Evolutionary conservation across 106 monocot species (phyloP).

Genomic region (Triglochin maritima): DNA sequence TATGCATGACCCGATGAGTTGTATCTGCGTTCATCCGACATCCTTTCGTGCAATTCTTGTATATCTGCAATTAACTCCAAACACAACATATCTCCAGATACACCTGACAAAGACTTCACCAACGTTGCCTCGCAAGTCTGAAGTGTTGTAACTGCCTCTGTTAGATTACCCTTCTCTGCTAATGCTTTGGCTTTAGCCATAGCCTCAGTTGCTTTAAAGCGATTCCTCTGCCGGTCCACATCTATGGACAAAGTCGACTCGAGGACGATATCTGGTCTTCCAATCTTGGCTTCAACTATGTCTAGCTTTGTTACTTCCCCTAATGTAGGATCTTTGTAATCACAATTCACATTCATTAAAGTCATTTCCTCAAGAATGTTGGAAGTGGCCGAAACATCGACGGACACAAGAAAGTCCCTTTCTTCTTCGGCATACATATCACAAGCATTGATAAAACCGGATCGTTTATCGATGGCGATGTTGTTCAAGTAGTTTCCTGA

Average conservation of each 20-base stretch:
- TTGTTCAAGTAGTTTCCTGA: slow-evolving; percentile 59
- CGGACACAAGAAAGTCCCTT: slow-evolving; percentile 61
- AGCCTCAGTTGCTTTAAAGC: slow-evolving; percentile 20
- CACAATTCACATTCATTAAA: slow-evolving; percentile 21
- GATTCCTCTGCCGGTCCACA: slow-evolving; percentile 31
- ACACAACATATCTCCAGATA: slow-evolving; percentile 52
- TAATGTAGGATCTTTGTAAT: slow-evolving; percentile 22
- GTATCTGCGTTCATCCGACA: slow-evolving; percentile 59
- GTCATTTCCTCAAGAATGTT: not conserved
- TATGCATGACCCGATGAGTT: slow-evolving; percentile 81
- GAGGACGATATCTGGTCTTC: slow-evolving; percentile 7
- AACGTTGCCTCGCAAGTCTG: slow-evolving; percentile 13
- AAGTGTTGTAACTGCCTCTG: slow-evolving; percentile 21
- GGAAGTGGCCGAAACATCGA: slow-evolving; percentile 9
- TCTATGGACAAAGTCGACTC: slow-evolving; percentile 11
- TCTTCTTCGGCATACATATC: slow-evolving; percentile 91
- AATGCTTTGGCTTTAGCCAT: slow-evolving; percentile 29
- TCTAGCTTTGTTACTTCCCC: slow-evolving; percentile 7
- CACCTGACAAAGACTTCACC: slow-evolving; percentile 28
- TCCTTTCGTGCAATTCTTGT: slow-evolving; percentile 82
- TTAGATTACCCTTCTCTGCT: slow-evolving; percentile 25
- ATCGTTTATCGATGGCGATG: slow-evolving; percentile 26
- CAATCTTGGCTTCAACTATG: slow-evolving; percentile 7
- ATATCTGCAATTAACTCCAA: slow-evolving; percentile 51
- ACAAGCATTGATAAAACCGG: slow-evolving; percentile 45